Percentiles rank a stretch among this genome's conserved stretches.
These are phyloP conservation scores for Dioszegia aurantiaca DNA, from an alignment of 768 basidiomycete genomes.

Conservation along the genomic window DNA sequence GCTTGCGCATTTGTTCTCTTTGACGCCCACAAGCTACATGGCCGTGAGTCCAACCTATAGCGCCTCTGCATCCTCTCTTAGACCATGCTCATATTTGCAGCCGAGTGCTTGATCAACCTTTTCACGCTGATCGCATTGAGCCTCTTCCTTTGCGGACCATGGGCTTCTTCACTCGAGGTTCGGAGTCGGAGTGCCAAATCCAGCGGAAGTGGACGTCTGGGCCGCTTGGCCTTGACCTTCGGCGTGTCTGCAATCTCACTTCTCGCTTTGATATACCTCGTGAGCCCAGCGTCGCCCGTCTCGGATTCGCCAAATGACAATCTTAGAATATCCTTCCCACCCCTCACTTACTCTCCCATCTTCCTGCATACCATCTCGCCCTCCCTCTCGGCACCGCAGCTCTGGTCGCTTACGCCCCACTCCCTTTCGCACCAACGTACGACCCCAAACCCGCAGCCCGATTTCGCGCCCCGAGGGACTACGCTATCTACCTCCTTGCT, in stretches of 20 bases:
- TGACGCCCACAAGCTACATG: constrained; percentile 12
- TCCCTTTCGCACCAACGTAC: constrained; percentile 22
- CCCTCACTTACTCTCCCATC: constrained; percentile 18
- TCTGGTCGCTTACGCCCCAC: constrained; percentile 23
- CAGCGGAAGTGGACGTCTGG: constrained; percentile 1
- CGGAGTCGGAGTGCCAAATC: not conserved
- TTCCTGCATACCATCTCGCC: constrained; percentile 15
- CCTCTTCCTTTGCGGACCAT: constrained; percentile 6
- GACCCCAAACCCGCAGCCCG: constrained; percentile 15
- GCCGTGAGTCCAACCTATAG: constrained; percentile 9
- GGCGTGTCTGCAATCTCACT: not conserved
- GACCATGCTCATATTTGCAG: constrained; percentile 1
- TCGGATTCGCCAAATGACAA: not conserved
- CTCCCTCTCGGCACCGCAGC: constrained; percentile 22
- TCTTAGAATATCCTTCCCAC: constrained; percentile 17
- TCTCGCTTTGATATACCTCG: not conserved
- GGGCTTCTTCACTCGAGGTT: not conserved
- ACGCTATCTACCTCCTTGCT: constrained; percentile 24
- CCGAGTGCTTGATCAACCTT: constrained; percentile 12
- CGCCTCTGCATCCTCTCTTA: not conserved
- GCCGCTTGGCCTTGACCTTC: not conserved
- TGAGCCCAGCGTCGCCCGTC: not conserved
- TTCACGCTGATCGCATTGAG: constrained; percentile 7
- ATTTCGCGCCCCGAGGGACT: constrained; percentile 21
- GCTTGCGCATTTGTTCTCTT: constrained; percentile 5